A percentile compares a stretch with the other conserved stretches of the same genome.
Conservation (phyloP, 106 monocot genomes). For the Gastrodia elata region DNA sequence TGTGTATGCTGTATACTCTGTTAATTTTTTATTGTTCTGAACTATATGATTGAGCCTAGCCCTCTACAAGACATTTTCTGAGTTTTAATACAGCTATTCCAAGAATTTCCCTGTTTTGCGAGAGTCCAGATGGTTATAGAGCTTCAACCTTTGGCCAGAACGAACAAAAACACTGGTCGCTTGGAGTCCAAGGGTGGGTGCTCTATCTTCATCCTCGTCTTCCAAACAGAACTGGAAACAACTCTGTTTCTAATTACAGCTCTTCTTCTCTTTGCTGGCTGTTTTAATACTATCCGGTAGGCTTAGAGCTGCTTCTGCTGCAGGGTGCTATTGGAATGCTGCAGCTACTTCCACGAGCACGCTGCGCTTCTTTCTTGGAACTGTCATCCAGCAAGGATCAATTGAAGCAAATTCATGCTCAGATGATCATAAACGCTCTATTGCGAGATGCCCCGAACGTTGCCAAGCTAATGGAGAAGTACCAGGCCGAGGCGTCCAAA, state of each 20-base stretch:
- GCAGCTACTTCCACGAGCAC: conserved; percentile 3
- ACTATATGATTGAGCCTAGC: no score
- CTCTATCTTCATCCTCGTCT: conserved; percentile 80
- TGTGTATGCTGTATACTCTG: no score
- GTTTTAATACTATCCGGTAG: conserved; percentile 11
- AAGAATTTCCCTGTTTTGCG: no score
- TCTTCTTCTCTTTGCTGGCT: conserved; percentile 24
- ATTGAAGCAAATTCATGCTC: conserved; percentile 29
- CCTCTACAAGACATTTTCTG: no score
- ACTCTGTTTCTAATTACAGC: conserved; percentile 31
- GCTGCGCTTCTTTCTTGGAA: neutral
- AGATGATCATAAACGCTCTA: conserved; percentile 23
- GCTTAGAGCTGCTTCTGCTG: conserved; percentile 12
- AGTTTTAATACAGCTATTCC: no score
- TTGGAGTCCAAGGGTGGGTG: no score
- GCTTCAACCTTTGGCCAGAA: no score
- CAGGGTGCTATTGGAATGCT: neutral
- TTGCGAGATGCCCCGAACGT: neutral
- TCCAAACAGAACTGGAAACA: conserved; percentile 65
- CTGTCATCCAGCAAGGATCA: conserved; percentile 10
- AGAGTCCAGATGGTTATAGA: no score
- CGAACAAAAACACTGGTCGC: no score
- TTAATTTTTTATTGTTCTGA: no score
- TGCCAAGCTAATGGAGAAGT: conserved; percentile 18
- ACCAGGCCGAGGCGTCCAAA: neutral